Conservation (phyloP, 306 rosid genomes). For the Luffa aegyptiaca region DNA sequence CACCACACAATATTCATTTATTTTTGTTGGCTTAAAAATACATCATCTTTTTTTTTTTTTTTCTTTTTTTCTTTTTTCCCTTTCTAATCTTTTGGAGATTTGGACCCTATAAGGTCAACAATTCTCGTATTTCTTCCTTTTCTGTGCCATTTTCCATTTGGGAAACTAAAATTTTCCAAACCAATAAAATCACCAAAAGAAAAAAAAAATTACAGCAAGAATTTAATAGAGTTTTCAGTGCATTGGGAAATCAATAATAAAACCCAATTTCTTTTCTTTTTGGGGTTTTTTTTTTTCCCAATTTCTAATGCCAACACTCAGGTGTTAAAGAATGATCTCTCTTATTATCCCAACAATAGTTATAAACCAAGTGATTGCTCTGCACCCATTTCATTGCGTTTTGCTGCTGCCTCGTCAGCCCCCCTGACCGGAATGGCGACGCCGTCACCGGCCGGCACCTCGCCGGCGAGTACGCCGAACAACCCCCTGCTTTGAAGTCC, state of each 20-base stretch:
- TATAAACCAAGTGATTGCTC: slow-evolving; percentile 58
- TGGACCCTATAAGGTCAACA: neutral
- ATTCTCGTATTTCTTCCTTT: neutral
- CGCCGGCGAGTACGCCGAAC: slow-evolving; percentile 57
- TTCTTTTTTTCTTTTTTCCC: neutral
- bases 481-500: slow-evolving; percentile 74
- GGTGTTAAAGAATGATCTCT: slow-evolving; percentile 84
- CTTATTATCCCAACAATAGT: slow-evolving; percentile 67
- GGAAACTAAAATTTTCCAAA: neutral
- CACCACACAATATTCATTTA: slow-evolving; percentile 2
- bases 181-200: neutral
- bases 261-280: neutral
- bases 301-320: slow-evolving; percentile 51
- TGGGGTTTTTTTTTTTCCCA: too few species aligned
- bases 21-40: neutral
- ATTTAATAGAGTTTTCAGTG: neutral
- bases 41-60: neutral
- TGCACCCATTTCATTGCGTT: slow-evolving; percentile 84
- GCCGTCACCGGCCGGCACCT: slow-evolving; percentile 68
- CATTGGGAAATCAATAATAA: neutral
- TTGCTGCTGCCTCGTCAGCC: slow-evolving; percentile 48
- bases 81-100: neutral
- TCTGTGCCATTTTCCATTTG: neutral
- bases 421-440: slow-evolving; percentile 73
- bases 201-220: neutral